These are phyloP conservation scores for Arabis alpina DNA, from an alignment of 345 rosid genomes.

Conservation along the genomic window DNA sequence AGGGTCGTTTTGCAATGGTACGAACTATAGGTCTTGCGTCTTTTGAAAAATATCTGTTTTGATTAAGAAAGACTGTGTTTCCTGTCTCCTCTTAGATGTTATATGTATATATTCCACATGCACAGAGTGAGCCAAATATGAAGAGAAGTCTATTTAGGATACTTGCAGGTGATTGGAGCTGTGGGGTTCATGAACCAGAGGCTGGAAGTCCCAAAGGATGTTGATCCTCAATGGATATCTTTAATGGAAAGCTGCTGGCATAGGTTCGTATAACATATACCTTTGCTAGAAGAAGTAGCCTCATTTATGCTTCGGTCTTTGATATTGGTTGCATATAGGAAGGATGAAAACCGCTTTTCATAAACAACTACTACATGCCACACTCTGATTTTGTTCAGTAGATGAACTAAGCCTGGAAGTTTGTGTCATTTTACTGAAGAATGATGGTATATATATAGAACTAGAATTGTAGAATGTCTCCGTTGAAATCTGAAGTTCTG, in stretches of 20 bases:
- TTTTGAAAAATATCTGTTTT: not conserved
- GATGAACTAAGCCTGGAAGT: no score
- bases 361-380: no score
- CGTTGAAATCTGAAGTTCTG: no score
- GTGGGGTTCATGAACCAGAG: constrained; percentile 95
- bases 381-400: no score
- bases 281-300: not conserved
- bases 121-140: constrained; percentile 26
- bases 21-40: not conserved
- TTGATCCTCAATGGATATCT: constrained; percentile 84
- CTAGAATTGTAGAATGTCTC: no score
- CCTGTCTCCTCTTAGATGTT: not conserved
- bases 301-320: not conserved
- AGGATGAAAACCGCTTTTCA: no score
- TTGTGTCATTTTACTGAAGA: no score
- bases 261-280: constrained; percentile 52
- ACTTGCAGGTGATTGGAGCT: constrained; percentile 90
- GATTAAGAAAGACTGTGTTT: constrained; percentile 1
- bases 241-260: constrained; percentile 92
- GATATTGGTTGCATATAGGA: no score
- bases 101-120: not conserved
- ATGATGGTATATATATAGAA: no score
- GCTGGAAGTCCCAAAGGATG: constrained; percentile 75
- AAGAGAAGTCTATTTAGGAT: constrained; percentile 42
- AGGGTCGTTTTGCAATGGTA: constrained; percentile 5